Evolutionary conservation across 1,139 yeast genomes (phyloP), one percentile per base, ranked within the genome.

Genomic region (Suhomyces coccinellae): DNA sequence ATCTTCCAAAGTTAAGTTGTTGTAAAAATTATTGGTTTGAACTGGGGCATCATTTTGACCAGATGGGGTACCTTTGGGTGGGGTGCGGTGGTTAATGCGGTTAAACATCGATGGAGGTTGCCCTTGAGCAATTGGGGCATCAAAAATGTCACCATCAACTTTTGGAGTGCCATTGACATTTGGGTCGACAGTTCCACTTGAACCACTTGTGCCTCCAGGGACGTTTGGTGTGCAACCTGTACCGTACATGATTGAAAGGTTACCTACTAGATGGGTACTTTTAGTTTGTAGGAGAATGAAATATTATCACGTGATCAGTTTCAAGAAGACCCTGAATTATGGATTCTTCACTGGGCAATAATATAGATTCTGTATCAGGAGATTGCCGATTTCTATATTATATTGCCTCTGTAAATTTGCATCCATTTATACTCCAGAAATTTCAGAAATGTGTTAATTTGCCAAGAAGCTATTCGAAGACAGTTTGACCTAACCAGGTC

Each of bases 1-100:
- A 53, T 73, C 76, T 9, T 63, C 77, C 50, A 73, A 61, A 1
- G 74, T 58, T 48, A 74, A 56, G 48, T 74, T 74, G 48, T 72
- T 72, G 53, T 63, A 74, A 52, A 74, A 73, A 52, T 72, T 73
- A 48, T 74, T 74, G 22, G 79, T 74, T 45, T 74, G 79, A 40
- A 74, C 63, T 1, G 79, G 75, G 12, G 47, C 52, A 38, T 58
- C 62, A 13, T 50, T 33, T 1, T 48, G 54, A 1, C 55, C 56
- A 43, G 33, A 50, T 1, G 49, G 35, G 44, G 73, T 65, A 2
- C 75, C 75, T 38, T 56, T 51, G 1, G 75, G 75, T 8, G 52
- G 52, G 43, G 63, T 72, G n/a, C 47, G 36, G 42, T 70, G 75
- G 14, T 49, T 30, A 3, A 43, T 30, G 14, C 60, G 51, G 29